Evolutionary conservation across 1,284 basidiomycete species (phyloP).

Genomic region (Mycena sp.): DNA sequence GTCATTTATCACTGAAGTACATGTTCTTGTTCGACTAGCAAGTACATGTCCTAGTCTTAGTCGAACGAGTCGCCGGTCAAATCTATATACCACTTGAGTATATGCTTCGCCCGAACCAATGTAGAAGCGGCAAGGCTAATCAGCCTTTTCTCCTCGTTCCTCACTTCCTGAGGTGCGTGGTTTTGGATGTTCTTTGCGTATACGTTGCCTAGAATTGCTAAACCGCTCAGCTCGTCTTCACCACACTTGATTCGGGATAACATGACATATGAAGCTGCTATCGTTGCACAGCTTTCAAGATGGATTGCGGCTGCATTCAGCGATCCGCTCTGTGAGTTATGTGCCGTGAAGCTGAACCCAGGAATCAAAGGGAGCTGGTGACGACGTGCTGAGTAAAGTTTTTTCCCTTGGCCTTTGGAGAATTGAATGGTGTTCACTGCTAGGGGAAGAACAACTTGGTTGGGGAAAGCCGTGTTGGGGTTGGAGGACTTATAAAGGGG

Average conservation of each 20-base stretch:
- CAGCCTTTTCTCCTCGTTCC: slow-evolving; percentile 5
- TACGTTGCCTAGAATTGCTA: no score
- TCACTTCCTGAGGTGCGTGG: no score
- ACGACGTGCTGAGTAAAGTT: slow-evolving; percentile 18
- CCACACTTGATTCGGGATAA: slow-evolving; percentile 15
- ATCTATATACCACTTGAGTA: slow-evolving; percentile 1
- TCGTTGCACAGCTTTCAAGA: slow-evolving; percentile 26
- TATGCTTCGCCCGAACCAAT: not conserved
- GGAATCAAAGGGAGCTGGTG: slow-evolving; percentile 32
- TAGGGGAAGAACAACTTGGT: slow-evolving; percentile 10
- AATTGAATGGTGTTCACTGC: no score
- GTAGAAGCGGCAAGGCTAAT: not conserved
- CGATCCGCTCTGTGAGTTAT: slow-evolving; percentile 36
- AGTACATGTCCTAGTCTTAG: no score
- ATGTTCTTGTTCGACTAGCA: no score
- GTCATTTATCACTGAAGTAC: no score
- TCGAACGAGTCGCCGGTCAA: no score
- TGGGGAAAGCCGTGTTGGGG: not conserved
- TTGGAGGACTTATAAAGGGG: slow-evolving; percentile 10
- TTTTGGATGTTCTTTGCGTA: no score
- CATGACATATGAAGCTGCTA: slow-evolving; percentile 28
- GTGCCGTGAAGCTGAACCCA: slow-evolving; percentile 33
- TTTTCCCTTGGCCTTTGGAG: slow-evolving; percentile 6
- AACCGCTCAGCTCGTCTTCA: slow-evolving; percentile 1
- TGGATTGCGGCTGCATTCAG: slow-evolving; percentile 32